A percentile compares a stretch with the other conserved stretches of the same genome.
Conservation (phyloP, 2,329 filamentous ascomycete genomes). For the Colletotrichum sp. region DNA sequence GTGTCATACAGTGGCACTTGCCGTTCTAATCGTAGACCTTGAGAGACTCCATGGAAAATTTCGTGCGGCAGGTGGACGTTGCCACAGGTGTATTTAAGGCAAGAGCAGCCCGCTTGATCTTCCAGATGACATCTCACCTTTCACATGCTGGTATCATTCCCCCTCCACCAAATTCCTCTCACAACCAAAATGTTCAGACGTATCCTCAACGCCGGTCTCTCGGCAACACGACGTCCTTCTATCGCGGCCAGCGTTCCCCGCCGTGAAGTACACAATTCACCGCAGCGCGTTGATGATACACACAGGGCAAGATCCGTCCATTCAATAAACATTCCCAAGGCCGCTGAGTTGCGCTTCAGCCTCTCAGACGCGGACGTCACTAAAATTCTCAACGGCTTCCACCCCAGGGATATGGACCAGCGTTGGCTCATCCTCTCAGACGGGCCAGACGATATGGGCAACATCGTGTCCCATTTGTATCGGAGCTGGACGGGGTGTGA, state of each 20-base stretch:
- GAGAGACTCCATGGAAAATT: not conserved
- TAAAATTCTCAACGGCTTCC: not conserved
- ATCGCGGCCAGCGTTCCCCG: not conserved
- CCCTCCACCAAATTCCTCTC: not conserved
- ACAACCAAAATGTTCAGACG: not conserved
- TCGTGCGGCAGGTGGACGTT: not conserved
- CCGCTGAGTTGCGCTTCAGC: not conserved
- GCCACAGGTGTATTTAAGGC: not conserved
- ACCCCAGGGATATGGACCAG: not conserved
- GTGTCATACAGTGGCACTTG: not conserved
- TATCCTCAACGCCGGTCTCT: not conserved
- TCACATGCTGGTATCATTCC: not conserved
- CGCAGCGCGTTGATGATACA: not conserved
- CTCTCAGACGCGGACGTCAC: not conserved
- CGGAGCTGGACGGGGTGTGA: not conserved
- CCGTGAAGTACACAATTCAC: not conserved
- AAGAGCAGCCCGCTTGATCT: not conserved
- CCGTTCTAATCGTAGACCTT: not conserved
- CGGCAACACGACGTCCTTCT: not conserved
- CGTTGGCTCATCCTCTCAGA: not conserved
- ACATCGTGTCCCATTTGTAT: not conserved
- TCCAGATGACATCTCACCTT: not conserved
- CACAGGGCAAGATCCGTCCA: not conserved
- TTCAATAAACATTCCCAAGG: not conserved
- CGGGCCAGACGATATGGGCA: not conserved